A percentile compares a stretch with the other conserved stretches of the same genome.
Evolutionary conservation across 2,329 filamentous ascomycete species (phyloP).

Genomic region (Grosmannia serpens): DNA sequence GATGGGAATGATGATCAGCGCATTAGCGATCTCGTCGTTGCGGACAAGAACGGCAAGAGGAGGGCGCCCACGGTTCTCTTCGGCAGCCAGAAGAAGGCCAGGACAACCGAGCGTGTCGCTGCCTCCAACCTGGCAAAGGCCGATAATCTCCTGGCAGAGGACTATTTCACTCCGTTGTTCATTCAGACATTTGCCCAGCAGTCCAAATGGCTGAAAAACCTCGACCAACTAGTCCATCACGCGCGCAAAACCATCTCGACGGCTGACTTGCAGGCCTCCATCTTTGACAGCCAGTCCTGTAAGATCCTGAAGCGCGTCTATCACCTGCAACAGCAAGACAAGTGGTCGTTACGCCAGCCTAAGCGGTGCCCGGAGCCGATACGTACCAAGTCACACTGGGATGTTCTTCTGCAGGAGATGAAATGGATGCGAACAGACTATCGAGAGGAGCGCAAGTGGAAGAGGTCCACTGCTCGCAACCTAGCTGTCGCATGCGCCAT

Average conservation of each 20-base stretch:
- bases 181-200: slow-evolving; percentile 45
- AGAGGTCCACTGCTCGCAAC: slow-evolving; percentile 66
- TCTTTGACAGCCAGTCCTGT: slow-evolving; percentile 79
- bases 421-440: slow-evolving; percentile 99
- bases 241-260: slow-evolving; percentile 88
- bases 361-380: slow-evolving; percentile 74
- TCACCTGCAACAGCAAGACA: slow-evolving; percentile 77
- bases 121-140: slow-evolving; percentile 42
- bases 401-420: slow-evolving; percentile 79
- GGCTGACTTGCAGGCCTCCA: slow-evolving; percentile 67
- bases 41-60: slow-evolving; percentile 6
- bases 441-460: slow-evolving; percentile 88
- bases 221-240: slow-evolving; percentile 64
- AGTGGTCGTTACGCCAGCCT: slow-evolving; percentile 86
- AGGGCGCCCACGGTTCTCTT: slow-evolving; percentile 13
- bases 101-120: background rate
- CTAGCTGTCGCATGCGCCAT: slow-evolving; percentile 75
- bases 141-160: slow-evolving; percentile 38
- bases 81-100: slow-evolving; percentile 35
- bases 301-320: slow-evolving; percentile 80
- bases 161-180: slow-evolving; percentile 54
- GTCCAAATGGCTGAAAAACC: slow-evolving; percentile 47
- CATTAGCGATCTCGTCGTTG: slow-evolving; percentile 2
- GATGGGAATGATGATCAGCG: slow-evolving; percentile 7
- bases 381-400: slow-evolving; percentile 68